A percentile compares a stretch with the other conserved stretches of the same genome.
Conservation (phyloP, 2,329 filamentous ascomycete species). For the Fusarium sterilihyphosum region DNA sequence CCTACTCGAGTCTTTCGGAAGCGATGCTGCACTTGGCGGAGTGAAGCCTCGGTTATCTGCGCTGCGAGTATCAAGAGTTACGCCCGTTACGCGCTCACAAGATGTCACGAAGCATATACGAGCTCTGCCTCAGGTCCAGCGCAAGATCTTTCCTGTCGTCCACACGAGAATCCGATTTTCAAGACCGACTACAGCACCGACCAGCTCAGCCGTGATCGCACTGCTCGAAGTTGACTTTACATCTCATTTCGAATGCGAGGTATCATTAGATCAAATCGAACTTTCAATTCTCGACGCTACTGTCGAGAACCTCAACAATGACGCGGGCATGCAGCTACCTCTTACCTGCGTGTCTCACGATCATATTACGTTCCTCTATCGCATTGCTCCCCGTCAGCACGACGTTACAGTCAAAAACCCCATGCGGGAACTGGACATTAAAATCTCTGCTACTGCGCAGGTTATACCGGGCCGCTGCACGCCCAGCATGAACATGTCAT, state of each 20-base stretch:
- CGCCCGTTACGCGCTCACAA: constrained; percentile 70
- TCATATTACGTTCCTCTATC: constrained; percentile 79
- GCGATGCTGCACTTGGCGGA: constrained; percentile 70
- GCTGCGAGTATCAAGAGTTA: constrained; percentile 77
- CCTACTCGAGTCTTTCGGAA: constrained; percentile 77
- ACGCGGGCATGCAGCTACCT: constrained; percentile 61
- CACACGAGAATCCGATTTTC: constrained; percentile 80
- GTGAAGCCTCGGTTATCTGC: constrained; percentile 76
- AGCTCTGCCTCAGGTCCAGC: constrained; percentile 69
- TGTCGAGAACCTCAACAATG: constrained; percentile 66
- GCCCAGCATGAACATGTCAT: constrained; percentile 71
- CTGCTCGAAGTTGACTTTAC: constrained; percentile 80
- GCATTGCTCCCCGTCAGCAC: constrained; percentile 64
- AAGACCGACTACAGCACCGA: constrained; percentile 66
- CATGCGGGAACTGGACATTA: constrained; percentile 65
- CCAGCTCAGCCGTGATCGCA: constrained; percentile 71
- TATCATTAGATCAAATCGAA: constrained; percentile 68
- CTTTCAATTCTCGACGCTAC: constrained; percentile 67
- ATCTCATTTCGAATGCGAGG: constrained; percentile 72
- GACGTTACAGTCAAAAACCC: constrained; percentile 58
- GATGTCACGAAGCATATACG: constrained; percentile 72
- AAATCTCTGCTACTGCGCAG: constrained; percentile 68
- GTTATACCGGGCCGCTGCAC: constrained; percentile 66
- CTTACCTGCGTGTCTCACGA: constrained; percentile 75
- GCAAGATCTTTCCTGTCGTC: constrained; percentile 74